phyloP scores from a whole-genome alignment of 176 grass and related monocot species.

The Poa pratensis region DNA sequence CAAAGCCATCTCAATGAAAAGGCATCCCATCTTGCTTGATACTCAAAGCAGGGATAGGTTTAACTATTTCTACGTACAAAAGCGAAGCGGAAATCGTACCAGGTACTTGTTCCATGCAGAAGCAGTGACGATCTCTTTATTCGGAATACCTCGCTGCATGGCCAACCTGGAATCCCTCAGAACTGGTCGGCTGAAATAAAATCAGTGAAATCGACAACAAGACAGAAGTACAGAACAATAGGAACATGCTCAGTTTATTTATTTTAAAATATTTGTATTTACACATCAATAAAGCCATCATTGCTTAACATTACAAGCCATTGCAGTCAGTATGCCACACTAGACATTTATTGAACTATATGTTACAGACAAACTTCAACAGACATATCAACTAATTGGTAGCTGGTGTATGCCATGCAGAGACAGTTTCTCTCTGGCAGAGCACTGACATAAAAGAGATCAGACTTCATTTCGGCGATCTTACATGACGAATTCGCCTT shows the following conservation, averaged over 20 bases:
- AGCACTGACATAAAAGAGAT: slow-evolving; percentile 14
- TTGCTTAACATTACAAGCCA: background rate
- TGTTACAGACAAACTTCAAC: slow-evolving; percentile 29
- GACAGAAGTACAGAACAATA: background rate
- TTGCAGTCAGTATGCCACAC: slow-evolving; percentile 19
- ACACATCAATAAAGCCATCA: slow-evolving; percentile 26
- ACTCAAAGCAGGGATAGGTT: slow-evolving; percentile 43
- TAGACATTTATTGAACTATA: slow-evolving; percentile 23
- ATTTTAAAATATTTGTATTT: background rate
- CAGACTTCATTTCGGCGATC: slow-evolving; percentile 54
- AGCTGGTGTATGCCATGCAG: slow-evolving; percentile 22
- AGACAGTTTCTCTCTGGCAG: background rate
- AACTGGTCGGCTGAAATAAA: slow-evolving; percentile 16
- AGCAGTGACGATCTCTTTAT: slow-evolving; percentile 9
- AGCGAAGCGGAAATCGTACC: slow-evolving; percentile 28
- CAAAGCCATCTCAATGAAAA: slow-evolving; percentile 24
- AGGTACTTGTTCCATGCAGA: slow-evolving; percentile 46
- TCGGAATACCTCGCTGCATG: slow-evolving; percentile 11
- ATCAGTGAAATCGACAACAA: background rate
- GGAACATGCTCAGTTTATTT: slow-evolving; percentile 20
- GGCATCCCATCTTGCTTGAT: slow-evolving; percentile 30
- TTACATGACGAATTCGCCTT: slow-evolving; percentile 53
- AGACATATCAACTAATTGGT: slow-evolving; percentile 30
- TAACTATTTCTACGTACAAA: slow-evolving; percentile 30
- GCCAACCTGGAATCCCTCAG: background rate